Base-by-base conservation (phyloP, 164 flowering plant species). In the Hamamelis virginiana region DNA sequence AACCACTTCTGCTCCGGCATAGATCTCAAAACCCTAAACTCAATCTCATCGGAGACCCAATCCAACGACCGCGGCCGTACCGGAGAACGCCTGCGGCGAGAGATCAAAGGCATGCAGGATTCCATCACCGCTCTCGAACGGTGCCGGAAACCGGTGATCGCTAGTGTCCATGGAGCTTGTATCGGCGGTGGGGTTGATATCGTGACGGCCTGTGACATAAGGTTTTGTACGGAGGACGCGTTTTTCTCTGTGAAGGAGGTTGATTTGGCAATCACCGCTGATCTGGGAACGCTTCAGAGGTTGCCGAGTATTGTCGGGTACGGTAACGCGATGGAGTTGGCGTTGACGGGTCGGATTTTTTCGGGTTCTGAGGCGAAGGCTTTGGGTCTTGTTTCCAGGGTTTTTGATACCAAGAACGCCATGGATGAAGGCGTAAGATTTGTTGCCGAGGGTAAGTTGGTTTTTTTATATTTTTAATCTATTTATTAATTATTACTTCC, bases 271-370 rank as follows among this genome's bases (percentile, higher is more conserved):
- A 75, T 96, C 59, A 70, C 83, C 4, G 95, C 98, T 21, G 98
- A 96, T 80, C 77, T 96, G 4, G 98, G 98, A 62, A 80, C 96
- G 59, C 80, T 96, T 8, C 98, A 96, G 89, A 83, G 99, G 84
- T 69, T 96, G 64, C 98, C 99, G 19, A 59, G 62, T 9, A 89
- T 96, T 53, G 89, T 96, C 6, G 98, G 97, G 47, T 84, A 69
- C 65, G 97, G 94, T 0, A 86, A 85, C 48, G 94, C 98, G 1
- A 65, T 82, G 76, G 99, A 93, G 69, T 55, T 96, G 80, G 95
- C 96, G 6, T 59, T 93, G 75, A 90, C 95, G 27, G 95, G 82
- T 19, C 81, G 97, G 74, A 78, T 76, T 52, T 81, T 95, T 59
- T 67, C 81, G 26, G 92, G 87, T 21, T 3, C 45, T 25, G 96